A percentile compares a stretch with the other conserved stretches of the same genome.
Evolutionary conservation across 2,329 filamentous ascomycete species (phyloP).

Genomic region (Neofusicoccum ribis): DNA sequence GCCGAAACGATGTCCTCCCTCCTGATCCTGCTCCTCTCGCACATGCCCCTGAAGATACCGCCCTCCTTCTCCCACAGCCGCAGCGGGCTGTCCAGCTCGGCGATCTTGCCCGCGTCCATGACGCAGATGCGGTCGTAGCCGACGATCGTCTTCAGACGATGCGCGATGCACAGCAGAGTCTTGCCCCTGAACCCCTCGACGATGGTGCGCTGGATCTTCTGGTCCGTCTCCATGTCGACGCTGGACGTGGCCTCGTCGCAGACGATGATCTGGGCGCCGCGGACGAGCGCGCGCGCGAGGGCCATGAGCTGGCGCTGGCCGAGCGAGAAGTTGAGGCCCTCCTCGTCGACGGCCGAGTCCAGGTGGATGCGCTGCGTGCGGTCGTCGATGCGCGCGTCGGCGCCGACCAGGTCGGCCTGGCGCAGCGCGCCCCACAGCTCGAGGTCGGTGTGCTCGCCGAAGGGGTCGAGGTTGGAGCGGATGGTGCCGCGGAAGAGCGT

Average conservation of each 20-base stretch:
- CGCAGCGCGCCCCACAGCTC: conserved; percentile 77
- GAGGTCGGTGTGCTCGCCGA: conserved; percentile 74
- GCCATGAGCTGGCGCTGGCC: conserved; percentile 96
- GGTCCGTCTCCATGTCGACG: conserved; percentile 95
- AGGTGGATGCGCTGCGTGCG: conserved; percentile 69
- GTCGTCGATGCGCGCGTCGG: conserved; percentile 48
- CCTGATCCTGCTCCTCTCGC: conserved; percentile 77
- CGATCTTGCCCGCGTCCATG: conserved; percentile 87
- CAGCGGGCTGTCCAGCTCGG: conserved; percentile 78
- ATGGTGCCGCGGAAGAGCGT: conserved; percentile 81
- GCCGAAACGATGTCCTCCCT: conserved; percentile 41
- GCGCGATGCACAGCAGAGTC: conserved; percentile 89
- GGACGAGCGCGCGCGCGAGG: conserved; percentile 83
- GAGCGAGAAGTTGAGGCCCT: conserved; percentile 93
- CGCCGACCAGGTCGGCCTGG: conserved; percentile 70
- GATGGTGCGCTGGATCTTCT: conserved; percentile 91
- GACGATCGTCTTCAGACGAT: conserved; percentile 88
- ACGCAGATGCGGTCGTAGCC: conserved; percentile 95
- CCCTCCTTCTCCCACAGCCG: conserved; percentile 66
- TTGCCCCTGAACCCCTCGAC: conserved; percentile 79
- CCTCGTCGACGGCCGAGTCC: conserved; percentile 84
- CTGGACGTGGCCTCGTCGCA: conserved; percentile 94
- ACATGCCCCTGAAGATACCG: conserved; percentile 88
- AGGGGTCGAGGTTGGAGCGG: conserved; percentile 77
- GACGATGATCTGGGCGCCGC: conserved; percentile 86